Evolutionary conservation across 768 basidiomycete genomes (phyloP), one percentile per base, ranked within the genome.

Genomic region (Auricularia sp.): DNA sequence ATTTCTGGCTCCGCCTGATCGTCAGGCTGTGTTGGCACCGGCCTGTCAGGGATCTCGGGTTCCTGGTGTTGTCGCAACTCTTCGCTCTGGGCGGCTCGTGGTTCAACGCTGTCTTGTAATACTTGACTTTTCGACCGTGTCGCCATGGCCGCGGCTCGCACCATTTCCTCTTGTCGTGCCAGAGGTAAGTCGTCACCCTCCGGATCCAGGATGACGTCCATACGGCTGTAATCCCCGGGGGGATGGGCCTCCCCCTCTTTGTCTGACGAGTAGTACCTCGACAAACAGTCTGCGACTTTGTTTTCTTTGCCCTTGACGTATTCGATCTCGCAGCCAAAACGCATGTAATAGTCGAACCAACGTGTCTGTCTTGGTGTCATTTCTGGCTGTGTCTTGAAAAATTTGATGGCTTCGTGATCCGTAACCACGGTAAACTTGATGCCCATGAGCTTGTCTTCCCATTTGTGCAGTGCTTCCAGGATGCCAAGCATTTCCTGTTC

Each of bases 151-250:
- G 39, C 39, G 8, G 39, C 39, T 39, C 39, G 39, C 13, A 13
- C 16, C 47, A 16, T 16, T 18, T 51, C 47, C 11, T 6, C 11
- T 18, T 18, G 16, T 10, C 47, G 59, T 7, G 29, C 63, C 42
- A 11, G 5, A 10, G 64, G 34, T n/a, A 67, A 37, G n/a, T 61
- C 67, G 8, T 65, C 67, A n/a, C 54, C 64, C 5, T 62, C 64
- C 11, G 63, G 67, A 36, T 70, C 69, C 3, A 70, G 61, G 16
- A 63, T 54, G 2, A 51, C 13, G 51, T 70, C 63, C 1, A 64
- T 59, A 1, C 37, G 47, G 5, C 62, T 59, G 11, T 58, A 64
- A 10, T 67, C 64, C 14, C 66, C 21, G 47, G 16, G 16, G 5
- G 47, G 11, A 21, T 51, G 47, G 11, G 5, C 21, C 47, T 51